A percentile compares a stretch with the other conserved stretches of the same genome.
Conservation (phyloP, 1,284 basidiomycete species). For the Cutaneotrichosporon sp. region DNA sequence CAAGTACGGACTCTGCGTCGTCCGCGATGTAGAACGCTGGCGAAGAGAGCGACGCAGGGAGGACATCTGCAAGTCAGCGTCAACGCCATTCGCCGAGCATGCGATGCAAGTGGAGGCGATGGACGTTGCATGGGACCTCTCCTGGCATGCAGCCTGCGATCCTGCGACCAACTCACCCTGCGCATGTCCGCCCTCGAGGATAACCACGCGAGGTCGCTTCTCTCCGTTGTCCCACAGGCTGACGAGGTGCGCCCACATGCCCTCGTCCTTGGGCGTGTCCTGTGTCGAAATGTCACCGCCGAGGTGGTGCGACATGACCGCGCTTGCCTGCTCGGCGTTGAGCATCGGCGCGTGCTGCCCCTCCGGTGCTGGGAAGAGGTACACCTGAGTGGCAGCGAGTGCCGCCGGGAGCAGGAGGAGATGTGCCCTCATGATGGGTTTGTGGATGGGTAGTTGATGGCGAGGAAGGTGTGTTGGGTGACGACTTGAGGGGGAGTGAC, state of each 20-base stretch:
- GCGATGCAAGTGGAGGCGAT: slow-evolving; percentile 39
- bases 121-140: slow-evolving; percentile 44
- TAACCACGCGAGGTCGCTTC: slow-evolving; percentile 42
- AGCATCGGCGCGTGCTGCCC: slow-evolving; percentile 37
- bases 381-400: slow-evolving; percentile 39
- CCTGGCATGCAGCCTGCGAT: too few species aligned
- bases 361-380: slow-evolving; percentile 48
- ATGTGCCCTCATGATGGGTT: not conserved
- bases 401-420: slow-evolving; percentile 16
- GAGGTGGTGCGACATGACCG: slow-evolving; percentile 51
- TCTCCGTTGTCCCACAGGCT: slow-evolving; percentile 24
- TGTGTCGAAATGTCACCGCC: slow-evolving; percentile 39
- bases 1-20: slow-evolving; percentile 17
- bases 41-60: not conserved
- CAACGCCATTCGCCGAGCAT: slow-evolving; percentile 28
- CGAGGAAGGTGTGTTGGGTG: not conserved
- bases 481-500: not conserved
- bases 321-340: slow-evolving; percentile 45
- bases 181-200: slow-evolving; percentile 44
- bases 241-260: slow-evolving; percentile 48
- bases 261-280: slow-evolving; percentile 44
- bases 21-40: slow-evolving; percentile 23
- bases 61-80: slow-evolving; percentile 5
- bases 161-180: slow-evolving; percentile 37
- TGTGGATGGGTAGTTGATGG: slow-evolving; percentile 1